Evolutionary conservation across 164 flowering plant species (phyloP), one percentile per base, ranked within the genome.

Genomic region (Tinospora cordifolia): DNA sequence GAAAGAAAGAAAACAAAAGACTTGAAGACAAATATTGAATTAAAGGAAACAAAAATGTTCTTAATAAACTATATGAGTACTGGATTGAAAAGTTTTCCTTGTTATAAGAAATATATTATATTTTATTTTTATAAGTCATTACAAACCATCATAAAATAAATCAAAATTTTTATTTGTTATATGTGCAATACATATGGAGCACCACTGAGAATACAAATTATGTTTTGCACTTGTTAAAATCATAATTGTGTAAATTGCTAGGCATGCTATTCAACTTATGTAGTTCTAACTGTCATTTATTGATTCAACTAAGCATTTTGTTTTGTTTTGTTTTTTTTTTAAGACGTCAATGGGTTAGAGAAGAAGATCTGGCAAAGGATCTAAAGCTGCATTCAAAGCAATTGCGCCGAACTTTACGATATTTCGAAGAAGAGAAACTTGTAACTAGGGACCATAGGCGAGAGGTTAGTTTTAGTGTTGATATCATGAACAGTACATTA

Each of bases 291-390:
- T 63, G 15, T 15, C 10, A 30, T 46, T 75, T 44, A 46, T 47
- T 66, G 19, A 57, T 70, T 19, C 65, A n/a, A 10, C 38, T 21
- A 6, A 8, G 60, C 21, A 14, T 19, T 22, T 65, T 66, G 38
- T 46, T 19, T 8, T 36, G 5, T 51, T 54, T 27, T 75, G 24
- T 2, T 68, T 6, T 79, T 41, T 30, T 76, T n/a, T n/a, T n/a
- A n/a, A 94, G 98, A 77, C 87, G 96, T 51, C 98, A 92, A 77
- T 95, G 99, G 99, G 96, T 90, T 44, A 86, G 93, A 78, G 98
- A 95, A 82, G 98, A 95, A 77, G 98, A 95, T 80, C 81, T 95
- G 72, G 97, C 97, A 36, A 95, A 92, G 83, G 98, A 87, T 72
- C 83, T 95, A 76, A 92, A 87, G 80, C 69, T 92, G 73, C 97